A percentile compares a stretch with the other conserved stretches of the same genome.
Conservation (phyloP, 2,329 filamentous ascomycete genomes). For the Balansia obtecta region DNA sequence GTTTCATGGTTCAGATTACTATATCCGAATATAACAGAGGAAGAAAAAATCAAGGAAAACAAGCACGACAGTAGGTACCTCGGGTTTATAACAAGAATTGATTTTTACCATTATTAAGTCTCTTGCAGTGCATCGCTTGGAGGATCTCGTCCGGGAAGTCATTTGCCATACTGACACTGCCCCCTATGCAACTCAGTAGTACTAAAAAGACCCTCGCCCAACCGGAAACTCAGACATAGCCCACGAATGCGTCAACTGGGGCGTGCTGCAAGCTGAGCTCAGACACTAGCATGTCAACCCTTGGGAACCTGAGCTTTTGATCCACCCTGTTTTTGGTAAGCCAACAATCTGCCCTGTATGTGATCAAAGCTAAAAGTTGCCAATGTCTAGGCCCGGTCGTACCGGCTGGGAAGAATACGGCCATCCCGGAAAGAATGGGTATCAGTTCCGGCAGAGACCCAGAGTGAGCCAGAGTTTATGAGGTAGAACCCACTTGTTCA, state of each 20-base stretch:
- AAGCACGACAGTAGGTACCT: neutral
- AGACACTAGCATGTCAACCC: constrained; percentile 1
- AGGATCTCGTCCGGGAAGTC: neutral
- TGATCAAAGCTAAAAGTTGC: neutral
- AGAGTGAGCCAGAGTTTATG: neutral
- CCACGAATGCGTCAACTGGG: constrained; percentile 1
- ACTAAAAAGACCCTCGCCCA: neutral
- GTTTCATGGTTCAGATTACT: neutral
- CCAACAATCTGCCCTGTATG: neutral
- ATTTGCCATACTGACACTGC: neutral
- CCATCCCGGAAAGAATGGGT: neutral
- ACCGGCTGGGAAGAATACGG: neutral
- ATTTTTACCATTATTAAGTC: neutral
- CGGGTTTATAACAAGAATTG: neutral
- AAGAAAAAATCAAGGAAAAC: neutral
- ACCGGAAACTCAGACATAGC: neutral
- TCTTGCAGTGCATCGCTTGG: neutral
- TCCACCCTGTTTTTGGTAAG: neutral
- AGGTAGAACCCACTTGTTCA: too few species aligned
- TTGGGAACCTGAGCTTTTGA: constrained; percentile 1
- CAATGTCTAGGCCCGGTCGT: neutral
- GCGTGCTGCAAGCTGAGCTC: neutral
- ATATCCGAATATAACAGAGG: neutral
- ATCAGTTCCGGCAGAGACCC: neutral
- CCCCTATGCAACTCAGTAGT: neutral